Conservation (phyloP, 345 rosid species). For the Conringia planisiliqua region DNA sequence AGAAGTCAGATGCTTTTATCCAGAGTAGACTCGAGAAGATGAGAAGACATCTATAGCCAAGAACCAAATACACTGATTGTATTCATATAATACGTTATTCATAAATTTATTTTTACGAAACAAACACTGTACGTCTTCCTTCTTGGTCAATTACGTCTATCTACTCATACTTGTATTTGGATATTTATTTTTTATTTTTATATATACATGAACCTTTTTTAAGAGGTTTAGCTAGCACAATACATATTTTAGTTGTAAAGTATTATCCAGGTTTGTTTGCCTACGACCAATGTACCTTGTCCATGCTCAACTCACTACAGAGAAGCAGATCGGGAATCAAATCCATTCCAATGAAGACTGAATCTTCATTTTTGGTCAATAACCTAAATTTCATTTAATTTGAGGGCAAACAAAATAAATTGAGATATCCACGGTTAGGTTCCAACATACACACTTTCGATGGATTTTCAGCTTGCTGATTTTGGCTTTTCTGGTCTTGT, state of each 20-base stretch:
- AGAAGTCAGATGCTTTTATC: slow-evolving; percentile 26
- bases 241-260: background rate
- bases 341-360: background rate
- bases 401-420: too few relatives aligned
- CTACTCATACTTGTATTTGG: background rate
- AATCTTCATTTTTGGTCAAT: too few relatives aligned
- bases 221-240: background rate
- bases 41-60: slow-evolving; percentile 18
- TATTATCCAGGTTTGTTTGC: background rate
- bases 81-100: background rate
- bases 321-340: background rate
- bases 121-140: background rate
- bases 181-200: background rate
- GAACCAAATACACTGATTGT: background rate
- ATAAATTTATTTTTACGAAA: background rate
- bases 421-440: too few relatives aligned
- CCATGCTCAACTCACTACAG: background rate
- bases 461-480: background rate
- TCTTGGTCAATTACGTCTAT: background rate
- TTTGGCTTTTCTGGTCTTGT: background rate
- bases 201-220: background rate
- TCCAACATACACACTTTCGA: too few relatives aligned
- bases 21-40: slow-evolving; percentile 24
- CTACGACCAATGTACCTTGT: background rate
- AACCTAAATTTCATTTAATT: too few relatives aligned